These are phyloP conservation scores for Claviceps sp. DNA, from an alignment of 2,329 filamentous ascomycete genomes.

Conservation along the genomic window DNA sequence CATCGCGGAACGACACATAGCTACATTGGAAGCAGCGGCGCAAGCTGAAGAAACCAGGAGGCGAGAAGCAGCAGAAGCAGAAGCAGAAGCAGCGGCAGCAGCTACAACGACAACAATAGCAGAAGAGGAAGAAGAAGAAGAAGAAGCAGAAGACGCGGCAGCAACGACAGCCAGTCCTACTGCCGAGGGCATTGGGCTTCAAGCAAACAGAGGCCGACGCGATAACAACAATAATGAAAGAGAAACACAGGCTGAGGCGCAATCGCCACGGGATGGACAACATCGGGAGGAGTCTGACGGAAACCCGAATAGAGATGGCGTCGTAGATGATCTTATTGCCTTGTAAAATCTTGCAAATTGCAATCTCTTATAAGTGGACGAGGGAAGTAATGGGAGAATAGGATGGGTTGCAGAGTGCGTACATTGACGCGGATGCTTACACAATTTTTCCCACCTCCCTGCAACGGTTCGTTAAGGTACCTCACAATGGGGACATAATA, in stretches of 20 bases:
- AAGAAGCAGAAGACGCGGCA: conserved; percentile 16
- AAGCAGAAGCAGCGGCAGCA: conserved; percentile 15
- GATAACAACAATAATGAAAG: neutral
- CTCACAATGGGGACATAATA: neutral
- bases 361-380: neutral
- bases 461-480: neutral
- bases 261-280: conserved; percentile 1
- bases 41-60: conserved; percentile 28
- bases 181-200: conserved; percentile 1
- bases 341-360: neutral
- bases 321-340: conserved; percentile 3
- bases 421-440: neutral
- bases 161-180: neutral
- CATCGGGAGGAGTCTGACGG: neutral
- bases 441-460: neutral
- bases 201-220: neutral
- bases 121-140: conserved; percentile 23
- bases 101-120: neutral
- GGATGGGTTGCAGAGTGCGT: neutral
- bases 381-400: neutral
- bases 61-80: conserved; percentile 25
- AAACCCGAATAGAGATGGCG: neutral
- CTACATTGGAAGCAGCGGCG: conserved; percentile 39
- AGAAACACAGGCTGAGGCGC: conserved; percentile 4
- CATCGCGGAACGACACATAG: conserved; percentile 52